Evolutionary conservation across 805 yeast genomes (phyloP), one percentile per base, ranked within the genome.

Genomic region (Spathaspora sp.): DNA sequence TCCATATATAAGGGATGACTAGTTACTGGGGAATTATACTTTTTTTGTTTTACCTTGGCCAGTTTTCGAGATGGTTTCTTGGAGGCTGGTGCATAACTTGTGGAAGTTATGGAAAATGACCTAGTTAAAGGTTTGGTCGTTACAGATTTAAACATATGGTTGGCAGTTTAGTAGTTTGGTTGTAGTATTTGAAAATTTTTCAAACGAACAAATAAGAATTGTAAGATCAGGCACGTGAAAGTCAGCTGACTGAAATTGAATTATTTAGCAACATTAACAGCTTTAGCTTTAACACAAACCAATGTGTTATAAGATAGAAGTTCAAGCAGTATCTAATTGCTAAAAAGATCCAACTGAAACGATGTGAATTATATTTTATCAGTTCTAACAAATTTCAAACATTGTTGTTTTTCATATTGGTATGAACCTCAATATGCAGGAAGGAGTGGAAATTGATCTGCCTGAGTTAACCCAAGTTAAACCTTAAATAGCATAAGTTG

Each of bases 1-100:
- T 81, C 84, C 87, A 88, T 82, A 63, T 82, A 86, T 50, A 87
- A 72, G 1, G 92, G 92, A 48, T 77, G 76, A 12, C 56, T 68
- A 64, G 57, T 70, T 52, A 76, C 78, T 52, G 76, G 77, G 54
- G 40, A 5, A n/a, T 29, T 66, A 65, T 52, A 65, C 66, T 55
- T 63, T 60, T 55, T 61, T 63, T 42, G 48, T 55, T 52, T 61
- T 66, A 43, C 59, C 54, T 18, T 55, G 16, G 16, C 18, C 8
- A 7, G 17, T 35, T 14, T 35, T 35, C 40, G 40, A 14, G 18
- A n/a, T 4, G 40, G 5, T 16, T 35, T 35, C 3, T n/a, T n/a
- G n/a, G 40, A 14, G 2, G 40, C 16, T 11, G 40, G 18, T 3
- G 40, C 40, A 35, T 23, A 23, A 23, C 26, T 23, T 23, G 26